Base-by-base conservation (phyloP, 1,284 basidiomycete species). In the Melampsora larici-populina region DNA sequence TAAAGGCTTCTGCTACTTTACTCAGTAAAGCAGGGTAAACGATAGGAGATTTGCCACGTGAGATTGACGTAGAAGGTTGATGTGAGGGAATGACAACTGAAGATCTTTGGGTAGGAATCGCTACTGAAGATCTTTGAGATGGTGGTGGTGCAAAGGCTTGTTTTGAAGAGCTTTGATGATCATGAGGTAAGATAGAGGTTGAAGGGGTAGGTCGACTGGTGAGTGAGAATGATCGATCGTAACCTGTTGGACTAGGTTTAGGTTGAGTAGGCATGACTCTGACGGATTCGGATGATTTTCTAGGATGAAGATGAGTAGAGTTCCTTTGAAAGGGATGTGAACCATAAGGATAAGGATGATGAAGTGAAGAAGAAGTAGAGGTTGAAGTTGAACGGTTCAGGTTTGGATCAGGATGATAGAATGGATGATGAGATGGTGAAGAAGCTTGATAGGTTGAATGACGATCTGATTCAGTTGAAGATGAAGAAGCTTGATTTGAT, bases 21-120 rank as follows among this genome's bases (percentile, higher is more conserved):
- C 95, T 98, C 6, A 99, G 88, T 24, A 99, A 86, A 1, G 97
- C 96, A 8, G 97, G 95, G 85, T 98, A 97, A 68, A 98, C 90
- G 63, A 92, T 87, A 15, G 92, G 91, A n/a, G 89, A 87, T 80
- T 55, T 62, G 29, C 49, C 58, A 13, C 63, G 21, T 49, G 29
- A 11, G 8, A 26, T 48, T 43, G 33, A n/a, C 24, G 26, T 72
- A 9, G 24, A 36, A 55, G 43, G 60, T 18, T 63, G 70, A 51
- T 88, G 87, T 40, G 82, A 69, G 33, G 51, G 18, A 26, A 26
- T 55, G 51, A 55, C 51, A 13, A 55, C 24, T 26, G 51, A 26
- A n/a, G n/a, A n/a, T n/a, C n/a, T n/a, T n/a, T n/a, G n/a, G n/a
- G n/a, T n/a, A n/a, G n/a, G n/a, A n/a, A n/a, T n/a, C n/a, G n/a